Evolutionary conservation across 208 protist genomes (phyloP), one percentile per base, ranked within the genome.

Genomic region (Polymyxa betae): DNA sequence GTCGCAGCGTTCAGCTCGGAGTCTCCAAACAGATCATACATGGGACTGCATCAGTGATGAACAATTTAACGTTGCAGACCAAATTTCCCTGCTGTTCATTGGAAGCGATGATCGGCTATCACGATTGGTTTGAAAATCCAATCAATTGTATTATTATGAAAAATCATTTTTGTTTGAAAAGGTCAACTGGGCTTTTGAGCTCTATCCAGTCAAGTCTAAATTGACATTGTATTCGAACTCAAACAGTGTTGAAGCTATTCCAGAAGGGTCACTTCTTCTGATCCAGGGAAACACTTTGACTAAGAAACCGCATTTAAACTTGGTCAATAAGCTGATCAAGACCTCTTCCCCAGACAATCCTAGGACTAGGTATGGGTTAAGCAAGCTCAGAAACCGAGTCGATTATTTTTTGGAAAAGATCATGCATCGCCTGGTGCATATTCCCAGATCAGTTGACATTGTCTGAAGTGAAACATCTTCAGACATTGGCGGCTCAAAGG

Each of bases 171-270:
- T 5, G n/a, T 35, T 82, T 43, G 20, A 32, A 16, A 29, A 82
- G 72, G 72, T 82, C 12, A 35, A 82, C 5, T 82, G 72, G 72
- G 72, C 72, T 16, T 82, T 16, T 82, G 16, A 82, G n/a, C 16
- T 82, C 35, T 82, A 82, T 43, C 72, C 72, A n/a, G 5, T 43
- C 5, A 5, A n/a, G n/a, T 20, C 40, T 20, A 82, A 43, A 82
- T 82, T 82, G 72, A 45, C 72, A 12, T 40, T 82, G 72, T 82
- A 38, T 43, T 5, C 35, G 5, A 45, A 12, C n/a, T 12, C 5
- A 35, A 82, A 82, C 16, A 5, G 12, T 35, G 72, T 43, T 5
- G 5, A 20, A 12, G n/a, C 35, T 5, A 43, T 82, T 82, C 72
- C 72, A 38, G 16, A 35, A 35, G 72, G 72, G 40, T 82, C 72